phyloP scores from a whole-genome alignment of 1,284 basidiomycete genomes.

The Leccinum subrobustum region DNA sequence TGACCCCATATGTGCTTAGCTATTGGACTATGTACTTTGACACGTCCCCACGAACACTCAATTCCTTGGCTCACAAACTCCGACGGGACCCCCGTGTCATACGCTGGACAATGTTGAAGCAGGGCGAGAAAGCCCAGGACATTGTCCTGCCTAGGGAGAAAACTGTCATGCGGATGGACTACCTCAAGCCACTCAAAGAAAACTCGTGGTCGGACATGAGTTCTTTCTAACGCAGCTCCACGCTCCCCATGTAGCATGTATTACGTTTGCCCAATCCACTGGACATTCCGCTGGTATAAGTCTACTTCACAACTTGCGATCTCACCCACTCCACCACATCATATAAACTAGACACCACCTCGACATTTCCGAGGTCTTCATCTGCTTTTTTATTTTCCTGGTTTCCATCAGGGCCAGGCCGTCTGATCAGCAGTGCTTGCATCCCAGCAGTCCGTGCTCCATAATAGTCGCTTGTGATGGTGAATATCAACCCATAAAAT shows the following conservation, averaged over 20 bases:
- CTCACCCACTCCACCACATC: conserved; percentile 37
- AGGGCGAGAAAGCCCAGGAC: conserved; percentile 74
- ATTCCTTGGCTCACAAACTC: conserved; percentile 63
- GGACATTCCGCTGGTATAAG: background rate
- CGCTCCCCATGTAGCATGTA: background rate
- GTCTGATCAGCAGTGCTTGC: conserved; percentile 54
- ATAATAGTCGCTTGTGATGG: conserved; percentile 57
- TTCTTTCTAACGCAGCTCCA: conserved; percentile 8
- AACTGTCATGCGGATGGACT: conserved; percentile 35
- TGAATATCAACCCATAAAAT: conserved; percentile 7
- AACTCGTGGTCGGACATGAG: conserved; percentile 30
- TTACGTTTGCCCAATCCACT: conserved; percentile 1
- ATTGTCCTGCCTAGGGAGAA: conserved; percentile 44
- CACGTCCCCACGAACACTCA: conserved; percentile 71
- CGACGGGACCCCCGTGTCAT: conserved; percentile 80
- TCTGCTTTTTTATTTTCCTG: conserved; percentile 44
- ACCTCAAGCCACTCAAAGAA: conserved; percentile 21
- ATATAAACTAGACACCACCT: conserved; percentile 42
- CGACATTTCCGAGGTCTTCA: conserved; percentile 40
- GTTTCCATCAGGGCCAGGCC: conserved; percentile 48
- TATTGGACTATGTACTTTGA: conserved; percentile 93
- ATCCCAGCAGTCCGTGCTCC: conserved; percentile 62
- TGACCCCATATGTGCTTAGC: conserved; percentile 42
- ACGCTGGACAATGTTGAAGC: conserved; percentile 79
- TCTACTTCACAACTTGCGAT: conserved; percentile 10